Evolutionary conservation across 768 basidiomycete species (phyloP).

Genomic region (Gloeophyllum trabeum): DNA sequence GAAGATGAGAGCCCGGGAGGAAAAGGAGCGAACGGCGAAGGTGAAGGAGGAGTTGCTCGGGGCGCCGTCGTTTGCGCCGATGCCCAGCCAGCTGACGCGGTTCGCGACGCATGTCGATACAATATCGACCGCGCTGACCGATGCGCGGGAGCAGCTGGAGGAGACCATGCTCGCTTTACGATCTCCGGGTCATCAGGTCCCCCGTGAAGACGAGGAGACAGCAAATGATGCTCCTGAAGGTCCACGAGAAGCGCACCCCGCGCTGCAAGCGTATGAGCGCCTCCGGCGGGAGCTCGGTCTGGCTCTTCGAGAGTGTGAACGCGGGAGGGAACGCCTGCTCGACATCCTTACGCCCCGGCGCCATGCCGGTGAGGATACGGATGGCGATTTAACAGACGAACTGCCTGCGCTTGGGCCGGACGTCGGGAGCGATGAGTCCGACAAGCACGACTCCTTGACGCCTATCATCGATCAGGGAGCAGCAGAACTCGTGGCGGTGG

Average conservation of each 20-base stretch:
- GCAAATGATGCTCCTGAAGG: neutral
- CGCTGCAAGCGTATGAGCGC: conserved; percentile 63
- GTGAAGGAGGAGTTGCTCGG: neutral
- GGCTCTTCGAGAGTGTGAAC: conserved; percentile 73
- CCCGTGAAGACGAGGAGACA: neutral
- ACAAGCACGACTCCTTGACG: conserved; percentile 27
- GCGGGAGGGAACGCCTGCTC: conserved; percentile 56
- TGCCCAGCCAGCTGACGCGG: conserved; percentile 55
- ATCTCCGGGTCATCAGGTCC: too few species aligned
- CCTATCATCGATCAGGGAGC: conserved; percentile 6
- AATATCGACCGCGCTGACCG: conserved; percentile 55
- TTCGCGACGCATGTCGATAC: conserved; percentile 69
- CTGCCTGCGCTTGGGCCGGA: conserved; percentile 31
- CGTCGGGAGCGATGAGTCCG: conserved; percentile 42
- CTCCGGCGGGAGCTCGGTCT: conserved; percentile 67
- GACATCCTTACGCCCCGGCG: conserved; percentile 40
- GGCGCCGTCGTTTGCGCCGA: conserved; percentile 53
- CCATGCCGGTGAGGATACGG: conserved; percentile 20
- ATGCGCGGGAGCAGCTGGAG: conserved; percentile 58
- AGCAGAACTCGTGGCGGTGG: conserved; percentile 11
- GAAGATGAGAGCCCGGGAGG: neutral
- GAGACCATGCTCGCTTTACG: conserved; percentile 50
- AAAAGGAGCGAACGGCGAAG: neutral
- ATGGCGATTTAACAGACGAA: conserved; percentile 21
- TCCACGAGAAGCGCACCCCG: conserved; percentile 22